Evolutionary conservation across 768 basidiomycete species (phyloP), one percentile per base, ranked within the genome.

Genomic region (Tulasnella sp.): DNA sequence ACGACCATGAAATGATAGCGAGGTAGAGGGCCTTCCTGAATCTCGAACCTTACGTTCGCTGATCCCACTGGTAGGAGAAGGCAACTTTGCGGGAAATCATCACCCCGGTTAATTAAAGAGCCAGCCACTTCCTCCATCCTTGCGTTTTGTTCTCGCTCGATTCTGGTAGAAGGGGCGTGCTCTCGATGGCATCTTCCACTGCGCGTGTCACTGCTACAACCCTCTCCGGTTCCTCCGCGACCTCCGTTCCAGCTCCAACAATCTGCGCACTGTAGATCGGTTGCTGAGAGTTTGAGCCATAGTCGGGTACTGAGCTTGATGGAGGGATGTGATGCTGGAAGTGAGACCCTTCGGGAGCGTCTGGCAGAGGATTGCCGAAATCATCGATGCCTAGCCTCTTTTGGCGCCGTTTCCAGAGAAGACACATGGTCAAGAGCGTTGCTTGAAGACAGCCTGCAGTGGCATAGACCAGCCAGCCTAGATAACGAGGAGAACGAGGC

Each of bases 371-470:
- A 51, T 88, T 86, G 1, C 96, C 96, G 82, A 98, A 99, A 84
- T 98, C 96, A 82, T 98, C 94, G 73, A 98, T 88, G 20, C 90
- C 89, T 23, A 94, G 87, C 51, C 86, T 85, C 72, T 84, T 86
- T 82, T 99, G 96, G 18, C 96, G 89, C 44, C 89, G 80, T 84
- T 92, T 95, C 93, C 95, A 99, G 10, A 87, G 81, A 15, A 98
- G 83, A 82, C 98, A 99, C 90, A 99, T 93, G 78, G 88, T 83
- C 78, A 99, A 88, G 10, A 99, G 88, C 46, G 86, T 87, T 0
- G 90, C 91, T 83, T 99, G 98, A 87, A 98, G 92, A 23, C 91
- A 82, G 5, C 94, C 96, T 0, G 96, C 88, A 32, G 93, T 90
- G 20, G 91, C 91, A 81, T 90, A 95, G 74, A 91, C 91, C 75